Conservation (phyloP, 2,329 filamentous ascomycete species). For the Clonostachys rosea region DNA sequence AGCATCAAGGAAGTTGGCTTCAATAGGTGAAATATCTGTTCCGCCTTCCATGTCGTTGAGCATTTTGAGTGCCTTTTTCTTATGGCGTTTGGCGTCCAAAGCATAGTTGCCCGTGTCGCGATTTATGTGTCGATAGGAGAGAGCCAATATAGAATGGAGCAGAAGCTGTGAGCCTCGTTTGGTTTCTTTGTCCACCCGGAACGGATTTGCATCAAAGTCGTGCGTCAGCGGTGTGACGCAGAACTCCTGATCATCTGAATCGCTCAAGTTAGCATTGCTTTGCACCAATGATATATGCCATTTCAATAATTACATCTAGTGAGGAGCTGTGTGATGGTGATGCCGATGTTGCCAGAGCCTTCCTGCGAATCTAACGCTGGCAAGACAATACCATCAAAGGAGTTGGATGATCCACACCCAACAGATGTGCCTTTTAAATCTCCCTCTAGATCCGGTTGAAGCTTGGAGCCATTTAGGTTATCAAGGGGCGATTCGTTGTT, state of each 20-base stretch:
- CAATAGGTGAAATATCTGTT: background rate
- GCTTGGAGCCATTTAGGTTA: background rate
- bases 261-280: too few species aligned
- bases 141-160: constrained; percentile 21
- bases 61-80: constrained; percentile 14
- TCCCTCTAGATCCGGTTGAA: background rate
- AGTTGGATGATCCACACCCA: background rate
- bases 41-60: constrained; percentile 5
- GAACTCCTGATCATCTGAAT: constrained; percentile 23
- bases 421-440: background rate
- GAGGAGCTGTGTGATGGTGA: too few species aligned
- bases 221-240: constrained; percentile 22
- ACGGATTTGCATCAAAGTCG: constrained; percentile 22
- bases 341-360: background rate
- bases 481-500: background rate
- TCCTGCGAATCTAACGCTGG: background rate
- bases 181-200: constrained; percentile 14
- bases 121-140: constrained; percentile 18
- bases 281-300: too few species aligned
- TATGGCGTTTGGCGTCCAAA: constrained; percentile 12
- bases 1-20: constrained; percentile 15
- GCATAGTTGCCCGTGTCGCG: constrained; percentile 14
- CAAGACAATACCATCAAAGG: background rate
- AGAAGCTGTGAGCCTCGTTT: constrained; percentile 15
- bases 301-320: too few species aligned